Base-by-base conservation (phyloP, 345 rosid species). In the Draba incana region DNA sequence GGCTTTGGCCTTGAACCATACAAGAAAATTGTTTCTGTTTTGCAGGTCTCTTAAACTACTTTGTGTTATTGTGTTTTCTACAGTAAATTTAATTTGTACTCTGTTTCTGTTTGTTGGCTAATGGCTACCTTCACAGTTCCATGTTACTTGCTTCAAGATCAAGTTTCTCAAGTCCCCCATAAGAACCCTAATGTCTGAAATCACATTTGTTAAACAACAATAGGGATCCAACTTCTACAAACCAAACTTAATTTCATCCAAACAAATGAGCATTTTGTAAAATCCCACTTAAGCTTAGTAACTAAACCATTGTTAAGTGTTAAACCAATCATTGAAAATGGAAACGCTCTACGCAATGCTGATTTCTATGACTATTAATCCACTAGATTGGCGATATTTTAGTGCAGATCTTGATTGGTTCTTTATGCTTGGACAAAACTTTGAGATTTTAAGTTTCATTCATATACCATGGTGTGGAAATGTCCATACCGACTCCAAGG, bases 1-100 rank as follows among this genome's bases (percentile, higher is more conserved):
- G 53, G 27, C 12, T 72, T 39, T 64, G 53, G 44, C 51, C 5
- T 63, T 41, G 31, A 72, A 47, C 51, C 37, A 56, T 35, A 56
- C 43, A 53, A 56, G 64, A 47, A 28, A 12, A 38, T 46, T 72
- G 44, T n/a, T 41, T 41, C 43, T 50, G 16, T 56, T 41, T 57
- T 64, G 37, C 66, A 48, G 45, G 58, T 30, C 58, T 57, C 42
- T 8, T n/a, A 10, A 27, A 42, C 55, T 4, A 30, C 15, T 52
- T 43, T 28, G 28, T 46, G 27, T 27, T 30, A 4, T 4, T 62
- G 4, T 13, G 9, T 7, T 28, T 2, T 58, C 30, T 49, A 3
- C 39, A 37, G 64, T 57, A 39, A 31, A 49, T 24, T 41, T 12
- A 13, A 41, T n/a, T 47, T 9, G 15, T 13, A 37, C 30, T 9